phyloP scores from a whole-genome alignment of 192 early-diverging fungal genomes.

The Rhizoclosmatium globosum region DNA sequence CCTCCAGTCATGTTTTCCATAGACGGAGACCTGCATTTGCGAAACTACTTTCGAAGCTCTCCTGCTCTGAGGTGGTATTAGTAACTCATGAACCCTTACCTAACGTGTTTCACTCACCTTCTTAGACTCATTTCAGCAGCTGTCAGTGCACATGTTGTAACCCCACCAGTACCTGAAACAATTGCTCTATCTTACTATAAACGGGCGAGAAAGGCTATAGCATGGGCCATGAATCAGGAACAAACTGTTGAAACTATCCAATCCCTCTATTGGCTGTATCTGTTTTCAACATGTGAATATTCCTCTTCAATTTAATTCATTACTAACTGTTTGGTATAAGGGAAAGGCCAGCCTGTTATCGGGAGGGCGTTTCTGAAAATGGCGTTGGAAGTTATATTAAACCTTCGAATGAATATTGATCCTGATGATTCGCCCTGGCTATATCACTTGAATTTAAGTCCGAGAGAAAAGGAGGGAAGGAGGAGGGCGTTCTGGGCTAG shows the following conservation, averaged over 20 bases:
- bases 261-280: background rate
- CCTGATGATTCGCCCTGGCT: constrained; percentile 20
- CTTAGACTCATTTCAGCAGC: background rate
- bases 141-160: background rate
- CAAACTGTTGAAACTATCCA: background rate
- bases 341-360: background rate
- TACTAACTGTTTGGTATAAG: background rate
- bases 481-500: background rate
- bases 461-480: constrained; percentile 4
- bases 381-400: background rate
- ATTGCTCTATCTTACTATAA: background rate
- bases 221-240: background rate
- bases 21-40: background rate
- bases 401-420: constrained; percentile 6
- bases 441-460: background rate
- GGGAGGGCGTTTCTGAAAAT: background rate
- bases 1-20: background rate
- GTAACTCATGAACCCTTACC: no score
- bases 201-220: background rate
- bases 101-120: background rate
- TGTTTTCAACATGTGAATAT: background rate
- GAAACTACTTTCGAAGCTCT: background rate
- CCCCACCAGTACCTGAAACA: background rate
- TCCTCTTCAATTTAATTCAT: background rate
- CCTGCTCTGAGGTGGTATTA: no score